Base-by-base conservation (phyloP, 1,139 yeast genomes). In the Komagataea norvegica region DNA sequence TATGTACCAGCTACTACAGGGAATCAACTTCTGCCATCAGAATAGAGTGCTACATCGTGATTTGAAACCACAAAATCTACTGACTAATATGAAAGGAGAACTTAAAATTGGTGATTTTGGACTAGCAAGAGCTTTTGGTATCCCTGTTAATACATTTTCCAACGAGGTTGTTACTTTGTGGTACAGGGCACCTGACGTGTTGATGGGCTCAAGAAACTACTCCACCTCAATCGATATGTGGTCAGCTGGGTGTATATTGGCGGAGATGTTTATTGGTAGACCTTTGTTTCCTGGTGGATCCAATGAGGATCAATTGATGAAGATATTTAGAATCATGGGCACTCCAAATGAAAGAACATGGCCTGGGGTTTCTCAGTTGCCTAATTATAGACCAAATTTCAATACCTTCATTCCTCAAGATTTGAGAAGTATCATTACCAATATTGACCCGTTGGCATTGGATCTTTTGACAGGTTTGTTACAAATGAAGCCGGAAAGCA, bases 241-340 rank as follows among this genome's bases (percentile, higher is more conserved):
- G 99, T 87, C 96, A 21, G 94, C 96, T 17, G 99, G 99, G 10
- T 91, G 98, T 63, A 91, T 91, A 39, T 72, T 91, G 58, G 97
- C 97, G 2, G 99, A 91, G 60, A 91, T 91, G 98, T 82, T 91
- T 51, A 86, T 96, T 8, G 98, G 98, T n/a, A 81, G 91, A 52
- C 96, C 99, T 0, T 66, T 91, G 40, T 91, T 91, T 60, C 96
- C 98, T 2, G 99, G 99, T 3, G 78, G 93, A 8, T 87, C 95
- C 31, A 93, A 91, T 59, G 97, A 91, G 41, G 98, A 91, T 62
- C 97, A 91, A 61, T 68, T 91, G 54, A 75, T 79, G 54, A 79
- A 85, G 56, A 93, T 91, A 39, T 91, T 91, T 64, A 79, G 91
- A 54, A 70, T 84, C 29, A 85, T 89, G 95, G 98, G 98, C 15